These are phyloP conservation scores for Talaromyces sp. DNA, from an alignment of 2,329 filamentous ascomycete species.

Conservation along the genomic window DNA sequence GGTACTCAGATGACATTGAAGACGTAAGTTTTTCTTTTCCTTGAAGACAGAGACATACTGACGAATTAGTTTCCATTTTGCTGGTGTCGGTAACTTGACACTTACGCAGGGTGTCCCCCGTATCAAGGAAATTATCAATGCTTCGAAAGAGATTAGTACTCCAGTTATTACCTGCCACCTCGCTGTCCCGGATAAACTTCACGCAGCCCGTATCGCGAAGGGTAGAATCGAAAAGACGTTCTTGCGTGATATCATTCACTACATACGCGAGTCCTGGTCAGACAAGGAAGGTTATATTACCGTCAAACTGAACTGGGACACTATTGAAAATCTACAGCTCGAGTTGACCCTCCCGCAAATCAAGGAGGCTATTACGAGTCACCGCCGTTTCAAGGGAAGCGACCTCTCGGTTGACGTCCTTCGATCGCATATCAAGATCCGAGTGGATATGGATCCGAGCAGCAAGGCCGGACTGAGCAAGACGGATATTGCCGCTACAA, in stretches of 20 bases:
- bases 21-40: constrained; percentile 60
- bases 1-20: constrained; percentile 99
- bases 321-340: constrained; percentile 75
- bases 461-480: constrained; percentile 37
- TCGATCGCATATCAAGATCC: constrained; percentile 64
- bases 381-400: constrained; percentile 69
- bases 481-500: constrained; percentile 43
- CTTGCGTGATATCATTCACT: constrained; percentile 73
- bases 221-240: constrained; percentile 93
- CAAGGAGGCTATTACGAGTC: constrained; percentile 68
- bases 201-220: constrained; percentile 84
- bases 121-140: constrained; percentile 99
- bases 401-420: constrained; percentile 59
- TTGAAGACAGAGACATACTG: background rate
- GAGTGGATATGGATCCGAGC: constrained; percentile 52
- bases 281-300: constrained; percentile 70
- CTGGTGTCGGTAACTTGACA: constrained; percentile 98
- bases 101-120: constrained; percentile 98
- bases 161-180: constrained; percentile 88
- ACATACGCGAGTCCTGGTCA: constrained; percentile 87
- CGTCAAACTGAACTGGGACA: constrained; percentile 75
- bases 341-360: constrained; percentile 74
- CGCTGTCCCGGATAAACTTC: constrained; percentile 63
- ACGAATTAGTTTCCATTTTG: constrained; percentile 65
- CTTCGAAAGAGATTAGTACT: constrained; percentile 87